A percentile compares a stretch with the other conserved stretches of the same genome.
Conservation (phyloP, 192 early-diverging fungal genomes). For the Coemansia sp. region DNA sequence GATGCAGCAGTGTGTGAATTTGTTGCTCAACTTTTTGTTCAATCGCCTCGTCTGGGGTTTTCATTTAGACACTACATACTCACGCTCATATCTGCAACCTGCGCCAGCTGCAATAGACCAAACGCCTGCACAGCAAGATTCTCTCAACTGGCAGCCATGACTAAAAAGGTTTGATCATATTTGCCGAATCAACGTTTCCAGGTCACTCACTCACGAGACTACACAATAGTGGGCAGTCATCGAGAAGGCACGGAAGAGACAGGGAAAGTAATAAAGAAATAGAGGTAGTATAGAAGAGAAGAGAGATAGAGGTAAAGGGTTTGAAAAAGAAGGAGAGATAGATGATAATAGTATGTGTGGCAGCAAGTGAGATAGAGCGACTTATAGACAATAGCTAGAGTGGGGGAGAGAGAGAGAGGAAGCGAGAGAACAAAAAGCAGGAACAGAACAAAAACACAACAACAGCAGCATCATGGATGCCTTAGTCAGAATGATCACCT, state of each 20-base stretch:
- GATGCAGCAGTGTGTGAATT: no score
- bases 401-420: conserved; percentile 17
- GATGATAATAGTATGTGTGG: neutral
- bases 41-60: no score
- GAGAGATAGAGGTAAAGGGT: no score
- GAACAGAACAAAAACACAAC: conserved; percentile 19
- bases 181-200: neutral
- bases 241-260: neutral
- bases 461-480: conserved; percentile 22
- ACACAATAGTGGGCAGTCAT: neutral
- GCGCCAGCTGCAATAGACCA: no score
- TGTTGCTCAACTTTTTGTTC: no score
- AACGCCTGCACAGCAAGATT: no score
- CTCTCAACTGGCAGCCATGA: no score
- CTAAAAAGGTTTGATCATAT: no score
- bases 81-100: no score
- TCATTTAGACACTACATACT: no score
- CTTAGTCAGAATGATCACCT: conserved; percentile 76
- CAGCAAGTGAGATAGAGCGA: neutral
- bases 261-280: neutral
- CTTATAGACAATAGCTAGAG: neutral
- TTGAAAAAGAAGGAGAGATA: neutral
- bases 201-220: no score
- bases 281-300: neutral
- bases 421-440: conserved; percentile 37